These are phyloP conservation scores for Aphanomyces stellatus DNA, from an alignment of 352 stramenopile genomes.

Conservation along the genomic window DNA sequence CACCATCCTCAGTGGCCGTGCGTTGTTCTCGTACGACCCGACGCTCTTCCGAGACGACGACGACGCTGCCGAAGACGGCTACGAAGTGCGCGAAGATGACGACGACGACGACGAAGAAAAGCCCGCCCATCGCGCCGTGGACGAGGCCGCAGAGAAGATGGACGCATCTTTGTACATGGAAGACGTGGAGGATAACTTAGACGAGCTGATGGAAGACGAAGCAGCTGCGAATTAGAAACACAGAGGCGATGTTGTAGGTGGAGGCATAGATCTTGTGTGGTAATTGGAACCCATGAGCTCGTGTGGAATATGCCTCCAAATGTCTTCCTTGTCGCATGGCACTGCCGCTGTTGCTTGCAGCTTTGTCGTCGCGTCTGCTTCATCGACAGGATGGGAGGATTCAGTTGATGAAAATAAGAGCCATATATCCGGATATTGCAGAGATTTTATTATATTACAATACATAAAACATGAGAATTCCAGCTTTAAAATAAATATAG, in stretches of 20 bases:
- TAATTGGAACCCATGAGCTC: no score
- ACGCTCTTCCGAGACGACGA: slow-evolving; percentile 88
- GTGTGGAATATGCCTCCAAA: no score
- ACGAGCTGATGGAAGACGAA: slow-evolving; percentile 20
- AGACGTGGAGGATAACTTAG: slow-evolving; percentile 24
- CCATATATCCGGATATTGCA: no score
- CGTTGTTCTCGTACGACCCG: slow-evolving; percentile 85
- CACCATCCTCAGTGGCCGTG: slow-evolving; percentile 83
- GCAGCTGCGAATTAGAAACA: background rate
- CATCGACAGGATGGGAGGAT: no score
- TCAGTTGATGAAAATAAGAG: no score
- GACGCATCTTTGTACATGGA: slow-evolving; percentile 18
- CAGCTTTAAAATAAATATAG: background rate
- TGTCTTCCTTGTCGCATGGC: no score
- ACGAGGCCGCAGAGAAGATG: slow-evolving; percentile 19
- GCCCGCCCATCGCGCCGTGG: slow-evolving; percentile 21
- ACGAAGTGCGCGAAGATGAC: slow-evolving; percentile 56
- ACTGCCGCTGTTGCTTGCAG: no score
- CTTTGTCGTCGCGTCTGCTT: no score
- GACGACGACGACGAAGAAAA: slow-evolving; percentile 27
- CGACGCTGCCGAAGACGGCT: slow-evolving; percentile 77
- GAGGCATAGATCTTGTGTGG: background rate
- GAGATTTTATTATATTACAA: no score
- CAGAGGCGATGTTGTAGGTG: background rate
- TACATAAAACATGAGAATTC: no score